phyloP scores from a whole-genome alignment of 257 asterid genomes.

The Echites panduratus region DNA sequence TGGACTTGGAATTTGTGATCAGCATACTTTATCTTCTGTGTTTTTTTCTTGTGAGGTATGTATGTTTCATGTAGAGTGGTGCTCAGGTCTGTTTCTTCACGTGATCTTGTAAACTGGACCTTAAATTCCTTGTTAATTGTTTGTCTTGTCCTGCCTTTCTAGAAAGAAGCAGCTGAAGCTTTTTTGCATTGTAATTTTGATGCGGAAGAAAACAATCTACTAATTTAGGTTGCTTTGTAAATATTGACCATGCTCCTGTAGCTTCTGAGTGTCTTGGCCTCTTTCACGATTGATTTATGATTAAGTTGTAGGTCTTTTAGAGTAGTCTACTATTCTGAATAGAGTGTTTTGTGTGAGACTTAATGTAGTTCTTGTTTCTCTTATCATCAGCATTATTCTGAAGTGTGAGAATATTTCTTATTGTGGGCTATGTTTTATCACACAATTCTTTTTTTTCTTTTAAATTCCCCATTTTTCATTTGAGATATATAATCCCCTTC shows the following conservation, averaged over 20 bases:
- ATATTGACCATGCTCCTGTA: background rate
- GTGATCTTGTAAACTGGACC: background rate
- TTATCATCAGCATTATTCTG: background rate
- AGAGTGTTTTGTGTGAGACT: too few relatives aligned
- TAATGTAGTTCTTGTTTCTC: background rate
- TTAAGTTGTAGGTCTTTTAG: background rate
- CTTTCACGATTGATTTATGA: background rate
- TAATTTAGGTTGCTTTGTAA: background rate
- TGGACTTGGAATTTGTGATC: background rate
- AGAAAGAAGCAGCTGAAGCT: background rate
- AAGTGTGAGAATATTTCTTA: background rate
- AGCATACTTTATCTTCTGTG: background rate
- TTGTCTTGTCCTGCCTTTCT: background rate
- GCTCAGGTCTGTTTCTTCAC: background rate
- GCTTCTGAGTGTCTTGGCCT: background rate
- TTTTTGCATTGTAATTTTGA: background rate
- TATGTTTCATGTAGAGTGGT: background rate
- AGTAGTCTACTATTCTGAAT: background rate
- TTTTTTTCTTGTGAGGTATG: background rate
- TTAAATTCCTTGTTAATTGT: background rate
- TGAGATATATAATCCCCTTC: background rate
- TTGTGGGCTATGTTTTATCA: background rate
- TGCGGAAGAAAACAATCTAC: background rate
- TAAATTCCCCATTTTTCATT: background rate
- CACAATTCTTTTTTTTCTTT: background rate